These are phyloP conservation scores for Candolleomyces eurysporus DNA, from an alignment of 768 basidiomycete genomes.

Conservation along the genomic window DNA sequence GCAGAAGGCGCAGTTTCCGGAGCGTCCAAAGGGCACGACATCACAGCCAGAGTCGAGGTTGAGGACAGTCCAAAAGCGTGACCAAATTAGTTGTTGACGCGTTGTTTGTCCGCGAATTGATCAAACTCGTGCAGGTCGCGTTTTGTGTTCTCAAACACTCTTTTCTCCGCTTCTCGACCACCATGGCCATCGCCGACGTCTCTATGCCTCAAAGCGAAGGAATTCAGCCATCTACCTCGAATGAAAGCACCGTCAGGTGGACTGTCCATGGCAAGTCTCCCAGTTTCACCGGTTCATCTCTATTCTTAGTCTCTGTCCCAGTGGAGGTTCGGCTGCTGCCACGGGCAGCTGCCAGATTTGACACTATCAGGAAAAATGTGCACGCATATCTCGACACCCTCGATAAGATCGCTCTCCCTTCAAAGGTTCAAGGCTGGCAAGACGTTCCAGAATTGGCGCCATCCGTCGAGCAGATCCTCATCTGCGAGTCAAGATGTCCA, in stretches of 20 bases:
- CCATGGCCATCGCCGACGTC: slow-evolving; percentile 1
- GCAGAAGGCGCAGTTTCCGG: background rate
- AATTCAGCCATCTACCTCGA: background rate
- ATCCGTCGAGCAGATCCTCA: slow-evolving; percentile 74
- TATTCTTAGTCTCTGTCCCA: slow-evolving; percentile 24
- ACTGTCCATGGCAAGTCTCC: slow-evolving; percentile 57
- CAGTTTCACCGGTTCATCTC: background rate
- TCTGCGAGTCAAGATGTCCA: slow-evolving; percentile 70
- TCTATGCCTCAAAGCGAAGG: background rate
- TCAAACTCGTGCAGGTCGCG: slow-evolving; percentile 7
- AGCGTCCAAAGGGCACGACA: slow-evolving; percentile 7
- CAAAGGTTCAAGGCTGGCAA: slow-evolving; percentile 76
- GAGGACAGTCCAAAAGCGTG: slow-evolving; percentile 28
- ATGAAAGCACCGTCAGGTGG: slow-evolving; percentile 39
- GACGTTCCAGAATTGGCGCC: slow-evolving; percentile 65
- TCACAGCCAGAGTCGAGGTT: slow-evolving; percentile 1
- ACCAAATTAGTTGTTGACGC: slow-evolving; percentile 40
- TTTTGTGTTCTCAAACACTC: slow-evolving; percentile 5
- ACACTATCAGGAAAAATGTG: slow-evolving; percentile 68
- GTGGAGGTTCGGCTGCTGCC: slow-evolving; percentile 82
- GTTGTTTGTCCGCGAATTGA: slow-evolving; percentile 39
- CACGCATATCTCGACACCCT: slow-evolving; percentile 55
- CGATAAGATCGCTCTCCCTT: slow-evolving; percentile 67
- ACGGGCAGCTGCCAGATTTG: slow-evolving; percentile 69
- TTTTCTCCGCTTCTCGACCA: background rate